Base-by-base conservation (phyloP, 805 yeast species). In the Ogataea allantospora region DNA sequence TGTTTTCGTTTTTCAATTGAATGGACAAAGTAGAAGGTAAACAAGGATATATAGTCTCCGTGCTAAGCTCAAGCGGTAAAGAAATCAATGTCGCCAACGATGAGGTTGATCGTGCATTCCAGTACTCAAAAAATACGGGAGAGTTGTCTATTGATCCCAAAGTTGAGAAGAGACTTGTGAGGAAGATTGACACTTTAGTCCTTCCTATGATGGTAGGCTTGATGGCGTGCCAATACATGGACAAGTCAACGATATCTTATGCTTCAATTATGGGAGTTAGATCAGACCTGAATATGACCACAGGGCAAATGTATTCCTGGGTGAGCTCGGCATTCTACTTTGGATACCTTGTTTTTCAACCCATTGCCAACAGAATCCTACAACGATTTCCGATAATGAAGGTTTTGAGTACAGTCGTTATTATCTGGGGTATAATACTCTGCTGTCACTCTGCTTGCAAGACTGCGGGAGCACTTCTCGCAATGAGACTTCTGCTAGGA, bases 351-450 rank as follows among this genome's bases (percentile, higher is more conserved):
- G 58, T 61, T 5, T 71, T 71, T 46, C 72, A 68, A 34, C 66
- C 62, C 32, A 76, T 77, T 5, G 68, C 73, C 3, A 55, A 58
- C 16, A 46, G 54, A 14, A 54, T 57, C 40, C 65, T 78, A 32
- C 83, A 78, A 48, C 66, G 61, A 27, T 64, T 68, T 17, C 82
- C 84, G 2, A 64, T 77, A 9, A 70, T 77, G 3, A 77, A 75
- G 53, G 59, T 76, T 2, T 64, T 73, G 4, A 61, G 75, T 8
- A 42, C 54, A 1, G 72, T 70, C 44, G 67, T 80, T 62, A 42
- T 66, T 10, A 19, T 65, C 3, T 77, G 83, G 83, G 67, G 75
- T 1, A 30, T 68, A 5, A 55, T 73, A 14, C 58, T 73, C 10
- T 67, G 71, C 41, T 58, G 68, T 25, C 74, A 68, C 32, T 63